Conservation (phyloP, 2,329 filamentous ascomycete species). For the Mariannaea sp. region DNA sequence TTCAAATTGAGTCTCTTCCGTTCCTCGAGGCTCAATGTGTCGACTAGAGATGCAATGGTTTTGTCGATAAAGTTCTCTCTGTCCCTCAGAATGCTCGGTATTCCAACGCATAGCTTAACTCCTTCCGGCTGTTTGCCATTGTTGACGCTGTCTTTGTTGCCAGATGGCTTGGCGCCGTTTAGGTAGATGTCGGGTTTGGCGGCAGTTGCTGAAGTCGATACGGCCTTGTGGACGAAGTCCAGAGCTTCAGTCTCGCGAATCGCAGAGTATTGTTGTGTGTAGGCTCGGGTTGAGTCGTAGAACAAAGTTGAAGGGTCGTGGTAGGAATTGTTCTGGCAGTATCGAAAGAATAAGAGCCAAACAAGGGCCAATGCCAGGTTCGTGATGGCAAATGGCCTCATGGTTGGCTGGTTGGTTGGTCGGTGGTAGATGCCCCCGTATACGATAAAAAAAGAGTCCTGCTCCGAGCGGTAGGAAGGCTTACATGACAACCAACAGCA, state of each 20-base stretch:
- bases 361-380: conserved; percentile 6
- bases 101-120: conserved; percentile 35
- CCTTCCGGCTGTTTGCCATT: neutral
- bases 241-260: conserved; percentile 33
- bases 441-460: neutral
- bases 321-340: conserved; percentile 29
- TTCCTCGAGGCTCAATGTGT: conserved; percentile 36
- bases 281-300: conserved; percentile 33
- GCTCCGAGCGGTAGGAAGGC: neutral
- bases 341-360: conserved; percentile 32
- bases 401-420: too few relatives aligned
- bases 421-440: neutral
- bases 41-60: conserved; percentile 38
- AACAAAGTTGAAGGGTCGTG: conserved; percentile 37
- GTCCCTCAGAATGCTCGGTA: conserved; percentile 37
- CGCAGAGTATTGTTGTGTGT: conserved; percentile 32
- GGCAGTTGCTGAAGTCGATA: conserved; percentile 6
- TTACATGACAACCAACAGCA: neutral
- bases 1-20: conserved; percentile 36
- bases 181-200: conserved; percentile 13
- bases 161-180: neutral
- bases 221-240: conserved; percentile 21
- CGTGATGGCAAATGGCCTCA: conserved; percentile 7
- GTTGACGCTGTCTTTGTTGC: neutral
- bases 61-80: conserved; percentile 33